These are phyloP conservation scores for Rosa hybrid DNA, from an alignment of 331 rosid genomes.

Conservation along the genomic window DNA sequence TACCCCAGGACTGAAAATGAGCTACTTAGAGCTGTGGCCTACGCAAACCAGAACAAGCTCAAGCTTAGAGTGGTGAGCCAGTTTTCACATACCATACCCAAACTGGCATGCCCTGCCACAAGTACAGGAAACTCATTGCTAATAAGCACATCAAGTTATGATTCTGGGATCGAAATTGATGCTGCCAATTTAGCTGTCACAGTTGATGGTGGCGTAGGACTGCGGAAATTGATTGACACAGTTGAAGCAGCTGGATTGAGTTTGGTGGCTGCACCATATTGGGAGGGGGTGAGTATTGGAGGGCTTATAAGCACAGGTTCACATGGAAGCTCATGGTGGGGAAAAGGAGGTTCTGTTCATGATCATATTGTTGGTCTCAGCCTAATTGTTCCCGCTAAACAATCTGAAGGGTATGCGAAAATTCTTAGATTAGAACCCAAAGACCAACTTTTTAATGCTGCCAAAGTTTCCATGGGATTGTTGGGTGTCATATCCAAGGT, in stretches of 20 bases:
- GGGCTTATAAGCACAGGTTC: constrained; percentile 68
- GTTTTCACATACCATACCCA: constrained; percentile 49
- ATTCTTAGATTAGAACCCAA: constrained; percentile 38
- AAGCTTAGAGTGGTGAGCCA: constrained; percentile 42
- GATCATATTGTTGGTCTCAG: constrained; percentile 60
- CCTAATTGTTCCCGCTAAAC: constrained; percentile 49
- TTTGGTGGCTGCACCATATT: constrained; percentile 62
- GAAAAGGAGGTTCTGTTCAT: constrained; percentile 74
- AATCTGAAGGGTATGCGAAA: constrained; percentile 64
- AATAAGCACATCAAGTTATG: constrained; percentile 45
- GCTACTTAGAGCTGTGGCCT: constrained; percentile 52
- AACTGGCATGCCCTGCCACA: constrained; percentile 37
- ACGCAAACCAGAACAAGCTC: constrained; percentile 44
- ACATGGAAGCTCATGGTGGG: constrained; percentile 92
- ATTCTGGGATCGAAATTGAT: constrained; percentile 42
- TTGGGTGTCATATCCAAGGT: constrained; percentile 84
- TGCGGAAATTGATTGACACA: constrained; percentile 52
- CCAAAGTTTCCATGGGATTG: constrained; percentile 60
- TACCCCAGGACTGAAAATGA: constrained; percentile 61
- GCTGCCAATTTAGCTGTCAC: constrained; percentile 35
- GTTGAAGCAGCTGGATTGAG: constrained; percentile 61
- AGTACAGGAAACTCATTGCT: constrained; percentile 19
- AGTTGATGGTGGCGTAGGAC: constrained; percentile 59
- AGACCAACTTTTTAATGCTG: constrained; percentile 55
- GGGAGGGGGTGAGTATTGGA: constrained; percentile 78